A percentile compares a stretch with the other conserved stretches of the same genome.
phyloP scores from a whole-genome alignment of 768 basidiomycete genomes.

The Mycena polygramma region DNA sequence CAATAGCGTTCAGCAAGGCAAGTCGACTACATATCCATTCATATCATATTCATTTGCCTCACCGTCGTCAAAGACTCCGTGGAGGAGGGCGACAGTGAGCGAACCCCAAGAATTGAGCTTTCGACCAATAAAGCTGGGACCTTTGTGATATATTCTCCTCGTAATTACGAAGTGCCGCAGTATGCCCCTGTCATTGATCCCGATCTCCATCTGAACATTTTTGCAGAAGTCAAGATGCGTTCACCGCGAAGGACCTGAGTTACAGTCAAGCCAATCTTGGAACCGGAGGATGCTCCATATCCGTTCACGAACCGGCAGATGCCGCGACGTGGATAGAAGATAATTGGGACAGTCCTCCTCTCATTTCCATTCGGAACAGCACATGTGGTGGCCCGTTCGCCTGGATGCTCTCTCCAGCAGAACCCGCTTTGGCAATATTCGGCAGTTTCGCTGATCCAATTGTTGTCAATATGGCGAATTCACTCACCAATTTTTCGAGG shows the following conservation, averaged over 20 bases:
- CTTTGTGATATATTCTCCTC: no score
- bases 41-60: no score
- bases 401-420: no score
- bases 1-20: no score
- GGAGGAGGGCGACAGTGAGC: no score
- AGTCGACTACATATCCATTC: no score
- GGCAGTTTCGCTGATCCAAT: neutral
- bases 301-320: neutral
- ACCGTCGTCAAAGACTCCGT: no score
- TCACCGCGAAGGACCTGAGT: neutral
- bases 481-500: slow-evolving; percentile 2
- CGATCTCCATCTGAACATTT: no score
- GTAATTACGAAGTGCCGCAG: no score
- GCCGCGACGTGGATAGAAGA: neutral
- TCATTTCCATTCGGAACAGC: neutral
- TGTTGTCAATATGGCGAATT: neutral
- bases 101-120: no score
- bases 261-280: neutral
- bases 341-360: neutral
- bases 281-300: neutral
- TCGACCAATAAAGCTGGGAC: no score
- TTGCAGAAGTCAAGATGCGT: neutral
- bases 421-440: neutral
- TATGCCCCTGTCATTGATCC: no score
- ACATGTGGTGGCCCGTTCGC: neutral